Percentiles rank a stretch among this genome's conserved stretches.
These are phyloP conservation scores for Calonectria ilicicola DNA, from an alignment of 2,329 filamentous ascomycete species.

Conservation along the genomic window DNA sequence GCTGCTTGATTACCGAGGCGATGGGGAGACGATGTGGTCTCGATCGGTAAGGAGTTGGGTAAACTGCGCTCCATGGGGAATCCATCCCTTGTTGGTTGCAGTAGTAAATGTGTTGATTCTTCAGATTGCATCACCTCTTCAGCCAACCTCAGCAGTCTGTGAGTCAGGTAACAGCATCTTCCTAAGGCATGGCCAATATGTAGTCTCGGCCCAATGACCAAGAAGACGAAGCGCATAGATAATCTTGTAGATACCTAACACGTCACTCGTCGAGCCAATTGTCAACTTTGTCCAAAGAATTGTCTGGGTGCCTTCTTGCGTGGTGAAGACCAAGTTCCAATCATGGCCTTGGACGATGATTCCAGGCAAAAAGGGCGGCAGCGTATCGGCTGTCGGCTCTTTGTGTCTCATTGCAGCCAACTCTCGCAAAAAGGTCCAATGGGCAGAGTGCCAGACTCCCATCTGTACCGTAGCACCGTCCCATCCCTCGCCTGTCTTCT, in stretches of 20 bases:
- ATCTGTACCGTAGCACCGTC: slow-evolving; percentile 15
- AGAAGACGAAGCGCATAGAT: slow-evolving; percentile 1
- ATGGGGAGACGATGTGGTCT: no score
- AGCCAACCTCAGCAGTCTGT: neutral
- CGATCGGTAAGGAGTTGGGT: no score
- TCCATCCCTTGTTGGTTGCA: neutral
- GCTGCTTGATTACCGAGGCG: no score
- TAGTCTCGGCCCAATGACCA: neutral
- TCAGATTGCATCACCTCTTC: neutral
- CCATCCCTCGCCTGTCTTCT: slow-evolving; percentile 21
- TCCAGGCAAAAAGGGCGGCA: neutral
- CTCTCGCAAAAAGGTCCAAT: slow-evolving; percentile 13
- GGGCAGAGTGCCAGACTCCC: slow-evolving; percentile 14
- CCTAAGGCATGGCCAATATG: neutral
- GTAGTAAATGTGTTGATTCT: neutral
- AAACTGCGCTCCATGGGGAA: no score
- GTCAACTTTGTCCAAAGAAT: slow-evolving; percentile 1
- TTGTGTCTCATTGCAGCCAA: neutral
- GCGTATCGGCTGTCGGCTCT: neutral
- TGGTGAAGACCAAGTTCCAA: slow-evolving; percentile 7
- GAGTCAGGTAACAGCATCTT: neutral
- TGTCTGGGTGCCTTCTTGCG: neutral
- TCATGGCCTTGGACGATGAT: slow-evolving; percentile 16
- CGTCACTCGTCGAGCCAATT: neutral
- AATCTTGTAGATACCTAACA: slow-evolving; percentile 10